These are phyloP conservation scores for Penicillium sp. DNA, from an alignment of 2,329 filamentous ascomycete genomes.

Conservation along the genomic window DNA sequence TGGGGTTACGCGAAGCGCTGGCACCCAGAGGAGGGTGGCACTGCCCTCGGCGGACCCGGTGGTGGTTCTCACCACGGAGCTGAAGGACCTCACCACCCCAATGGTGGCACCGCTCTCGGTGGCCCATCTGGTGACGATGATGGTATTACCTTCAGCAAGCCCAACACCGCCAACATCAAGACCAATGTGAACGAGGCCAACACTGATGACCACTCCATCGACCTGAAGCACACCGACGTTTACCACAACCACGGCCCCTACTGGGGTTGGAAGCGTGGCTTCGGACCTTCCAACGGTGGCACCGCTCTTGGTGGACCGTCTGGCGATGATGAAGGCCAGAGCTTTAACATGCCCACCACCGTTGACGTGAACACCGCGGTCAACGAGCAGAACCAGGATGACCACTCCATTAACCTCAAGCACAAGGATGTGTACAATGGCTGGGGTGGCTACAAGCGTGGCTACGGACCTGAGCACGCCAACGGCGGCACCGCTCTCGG, in stretches of 20 bases:
- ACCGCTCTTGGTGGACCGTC: slow-evolving; percentile 24
- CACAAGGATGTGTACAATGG: slow-evolving; percentile 16
- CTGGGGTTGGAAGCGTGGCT: slow-evolving; percentile 14
- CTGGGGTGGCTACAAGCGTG: background rate
- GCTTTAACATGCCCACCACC: slow-evolving; percentile 18
- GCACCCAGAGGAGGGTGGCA: slow-evolving; percentile 13
- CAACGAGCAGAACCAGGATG: slow-evolving; percentile 19
- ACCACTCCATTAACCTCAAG: slow-evolving; percentile 24
- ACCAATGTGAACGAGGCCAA: slow-evolving; percentile 17
- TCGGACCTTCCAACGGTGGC: slow-evolving; percentile 10
- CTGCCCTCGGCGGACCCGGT: slow-evolving; percentile 19
- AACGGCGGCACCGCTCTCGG: slow-evolving; percentile 20
- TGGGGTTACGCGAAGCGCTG: slow-evolving; percentile 12
- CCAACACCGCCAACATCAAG: slow-evolving; percentile 10
- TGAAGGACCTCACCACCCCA: background rate
- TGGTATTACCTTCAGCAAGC: slow-evolving; percentile 8
- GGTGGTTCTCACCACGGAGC: slow-evolving; percentile 8
- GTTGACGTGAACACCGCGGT: slow-evolving; percentile 12
- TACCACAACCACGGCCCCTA: background rate
- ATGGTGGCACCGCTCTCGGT: slow-evolving; percentile 20
- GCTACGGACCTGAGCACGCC: background rate
- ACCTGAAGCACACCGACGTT: slow-evolving; percentile 20
- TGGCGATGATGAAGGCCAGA: slow-evolving; percentile 27
- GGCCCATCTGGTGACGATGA: slow-evolving; percentile 21
- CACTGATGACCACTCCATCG: slow-evolving; percentile 20